Evolutionary conservation across 2,329 filamentous ascomycete species (phyloP).

Genomic region (Leptographium galeiforme): DNA sequence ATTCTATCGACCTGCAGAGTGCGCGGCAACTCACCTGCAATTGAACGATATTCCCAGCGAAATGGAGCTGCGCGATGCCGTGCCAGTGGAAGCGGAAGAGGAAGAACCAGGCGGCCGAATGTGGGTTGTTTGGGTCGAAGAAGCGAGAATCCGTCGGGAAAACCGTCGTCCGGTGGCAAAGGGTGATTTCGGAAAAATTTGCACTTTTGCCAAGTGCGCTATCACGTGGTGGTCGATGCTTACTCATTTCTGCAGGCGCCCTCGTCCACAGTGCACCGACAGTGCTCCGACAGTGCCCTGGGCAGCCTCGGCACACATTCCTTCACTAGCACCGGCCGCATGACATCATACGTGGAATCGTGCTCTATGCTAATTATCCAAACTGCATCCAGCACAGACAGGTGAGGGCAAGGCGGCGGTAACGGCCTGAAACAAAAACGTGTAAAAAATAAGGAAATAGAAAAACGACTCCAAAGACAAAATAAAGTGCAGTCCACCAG

Average conservation of each 20-base stretch:
- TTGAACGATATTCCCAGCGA: slow-evolving; percentile 14
- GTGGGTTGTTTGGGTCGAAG: slow-evolving; percentile 8
- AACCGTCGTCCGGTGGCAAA: background rate
- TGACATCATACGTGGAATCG: too few species aligned
- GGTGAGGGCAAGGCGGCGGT: too few species aligned
- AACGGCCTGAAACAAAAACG: background rate
- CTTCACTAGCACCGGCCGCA: too few species aligned
- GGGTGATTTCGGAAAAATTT: background rate
- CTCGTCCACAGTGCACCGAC: too few species aligned
- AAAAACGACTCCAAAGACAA: background rate
- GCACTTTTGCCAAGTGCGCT: too few species aligned
- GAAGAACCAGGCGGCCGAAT: slow-evolving; percentile 29
- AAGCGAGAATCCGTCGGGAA: background rate
- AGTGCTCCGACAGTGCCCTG: too few species aligned
- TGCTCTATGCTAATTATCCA: too few species aligned
- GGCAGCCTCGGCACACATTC: too few species aligned
- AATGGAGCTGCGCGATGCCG: slow-evolving; percentile 1
- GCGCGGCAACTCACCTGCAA: slow-evolving; percentile 7
- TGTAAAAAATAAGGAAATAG: background rate
- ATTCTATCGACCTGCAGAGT: background rate
- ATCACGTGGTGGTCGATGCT: background rate
- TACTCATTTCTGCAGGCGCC: too few species aligned
- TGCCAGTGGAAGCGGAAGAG: slow-evolving; percentile 23
- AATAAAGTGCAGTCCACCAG: too few species aligned
- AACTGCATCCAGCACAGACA: too few species aligned